phyloP scores from a whole-genome alignment of 1,284 basidiomycete species.

The Rhodotorula mucilaginosa region DNA sequence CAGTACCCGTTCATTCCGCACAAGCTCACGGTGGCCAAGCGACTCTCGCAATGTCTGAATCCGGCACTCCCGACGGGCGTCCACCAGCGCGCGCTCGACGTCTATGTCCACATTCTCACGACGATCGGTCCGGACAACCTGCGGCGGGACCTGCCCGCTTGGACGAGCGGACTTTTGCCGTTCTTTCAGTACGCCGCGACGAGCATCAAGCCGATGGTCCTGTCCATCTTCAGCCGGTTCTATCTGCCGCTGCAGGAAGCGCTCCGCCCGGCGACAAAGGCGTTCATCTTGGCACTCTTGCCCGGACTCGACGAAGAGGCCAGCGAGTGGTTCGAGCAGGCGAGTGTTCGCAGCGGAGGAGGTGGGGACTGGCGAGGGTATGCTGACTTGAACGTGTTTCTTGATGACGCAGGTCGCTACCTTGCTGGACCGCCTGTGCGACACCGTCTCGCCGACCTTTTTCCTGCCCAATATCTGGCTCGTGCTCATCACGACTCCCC shows the following conservation, averaged over 20 bases:
- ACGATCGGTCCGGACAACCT: constrained; percentile 87
- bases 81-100: constrained; percentile 92
- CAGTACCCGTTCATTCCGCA: constrained; percentile 93
- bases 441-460: constrained; percentile 76
- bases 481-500: constrained; percentile 83
- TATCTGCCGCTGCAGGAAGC: constrained; percentile 81
- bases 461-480: constrained; percentile 96
- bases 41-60: constrained; percentile 93
- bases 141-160: constrained; percentile 80
- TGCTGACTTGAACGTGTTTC: too few species aligned
- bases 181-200: constrained; percentile 98
- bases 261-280: constrained; percentile 86
- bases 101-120: constrained; percentile 85
- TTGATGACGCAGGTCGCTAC: constrained; percentile 65
- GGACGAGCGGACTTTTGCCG: constrained; percentile 94
- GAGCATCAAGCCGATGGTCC: constrained; percentile 82
- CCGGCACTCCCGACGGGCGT: constrained; percentile 95
- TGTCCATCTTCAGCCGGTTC: constrained; percentile 83
- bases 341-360: constrained; percentile 46
- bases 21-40: constrained; percentile 91
- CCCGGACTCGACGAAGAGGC: constrained; percentile 95
- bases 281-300: constrained; percentile 85
- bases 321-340: constrained; percentile 94
- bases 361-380: background rate
- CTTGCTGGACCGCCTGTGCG: constrained; percentile 76